Percentiles rank a stretch among this genome's conserved stretches.
phyloP scores from a whole-genome alignment of 352 stramenopile species.

The Pythium volutum region DNA sequence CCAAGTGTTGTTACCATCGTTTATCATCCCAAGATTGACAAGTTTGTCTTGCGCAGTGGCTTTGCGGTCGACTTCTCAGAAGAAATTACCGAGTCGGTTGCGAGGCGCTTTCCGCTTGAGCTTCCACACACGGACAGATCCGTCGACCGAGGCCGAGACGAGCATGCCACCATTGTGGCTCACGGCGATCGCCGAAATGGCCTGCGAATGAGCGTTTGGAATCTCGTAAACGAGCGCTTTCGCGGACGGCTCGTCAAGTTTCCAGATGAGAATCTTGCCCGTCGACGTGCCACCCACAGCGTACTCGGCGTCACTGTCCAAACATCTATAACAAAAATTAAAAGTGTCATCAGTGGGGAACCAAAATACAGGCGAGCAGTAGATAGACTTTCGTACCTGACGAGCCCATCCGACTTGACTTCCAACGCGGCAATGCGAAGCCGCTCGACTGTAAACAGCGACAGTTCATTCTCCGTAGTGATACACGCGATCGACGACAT shows the following conservation, averaged over 20 bases:
- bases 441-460: conserved; percentile 58
- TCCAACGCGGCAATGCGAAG: conserved; percentile 57
- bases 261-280: conserved; percentile 80
- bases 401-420: conserved; percentile 51
- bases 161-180: conserved; percentile 55
- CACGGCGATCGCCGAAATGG: conserved; percentile 61
- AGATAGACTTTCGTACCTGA: conserved; percentile 37
- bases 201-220: conserved; percentile 57
- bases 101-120: conserved; percentile 59
- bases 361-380: too few species aligned
- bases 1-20: not conserved
- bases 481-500: conserved; percentile 55
- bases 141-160: conserved; percentile 55
- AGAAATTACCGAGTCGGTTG: conserved; percentile 54
- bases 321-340: conserved; percentile 37
- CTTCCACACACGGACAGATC: conserved; percentile 76
- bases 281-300: conserved; percentile 70
- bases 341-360: not conserved
- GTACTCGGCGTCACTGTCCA: conserved; percentile 78
- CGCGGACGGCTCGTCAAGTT: conserved; percentile 64
- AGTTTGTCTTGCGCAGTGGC: too few species aligned
- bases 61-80: conserved; percentile 22
- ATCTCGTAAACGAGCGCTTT: conserved; percentile 74
- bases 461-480: conserved; percentile 68
- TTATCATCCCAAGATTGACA: not conserved